phyloP scores from a whole-genome alignment of 176 grass and related monocot genomes.

The Bonia amplexicaulis region DNA sequence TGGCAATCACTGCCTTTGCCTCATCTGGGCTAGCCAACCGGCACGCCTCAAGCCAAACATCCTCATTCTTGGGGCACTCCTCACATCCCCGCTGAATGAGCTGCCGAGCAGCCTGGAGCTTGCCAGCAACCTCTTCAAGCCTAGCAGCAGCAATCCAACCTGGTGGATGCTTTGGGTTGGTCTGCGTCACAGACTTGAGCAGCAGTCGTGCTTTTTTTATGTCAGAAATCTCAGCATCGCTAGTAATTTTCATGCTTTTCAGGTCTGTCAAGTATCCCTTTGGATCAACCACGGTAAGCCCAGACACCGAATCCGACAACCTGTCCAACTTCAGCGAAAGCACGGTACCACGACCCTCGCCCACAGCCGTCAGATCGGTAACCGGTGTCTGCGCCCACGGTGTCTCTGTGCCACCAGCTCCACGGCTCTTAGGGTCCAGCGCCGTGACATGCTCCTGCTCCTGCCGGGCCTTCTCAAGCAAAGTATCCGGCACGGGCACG shows the following conservation, averaged over 20 bases:
- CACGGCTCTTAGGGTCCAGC: constrained; percentile 77
- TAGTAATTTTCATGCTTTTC: constrained; percentile 97
- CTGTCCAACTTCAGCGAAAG: constrained; percentile 86
- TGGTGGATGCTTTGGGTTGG: constrained; percentile 87
- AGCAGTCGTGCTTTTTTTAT: constrained; percentile 87
- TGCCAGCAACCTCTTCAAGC: constrained; percentile 85
- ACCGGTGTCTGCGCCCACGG: constrained; percentile 82
- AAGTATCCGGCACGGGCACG: constrained; percentile 71
- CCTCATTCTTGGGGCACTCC: constrained; percentile 92
- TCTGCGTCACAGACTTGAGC: constrained; percentile 86
- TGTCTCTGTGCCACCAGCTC: constrained; percentile 68
- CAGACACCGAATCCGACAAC: constrained; percentile 82
- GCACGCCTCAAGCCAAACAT: constrained; percentile 91
- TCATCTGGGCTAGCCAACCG: constrained; percentile 81
- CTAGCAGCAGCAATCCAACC: constrained; percentile 96
- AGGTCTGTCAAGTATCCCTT: constrained; percentile 89
- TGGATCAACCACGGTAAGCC: constrained; percentile 88
- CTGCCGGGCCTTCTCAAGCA: constrained; percentile 93
- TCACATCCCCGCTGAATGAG: constrained; percentile 85
- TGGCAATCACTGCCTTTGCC: constrained; percentile 86
- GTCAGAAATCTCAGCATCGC: constrained; percentile 93
- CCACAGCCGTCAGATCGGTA: constrained; percentile 81
- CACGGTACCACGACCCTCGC: constrained; percentile 88
- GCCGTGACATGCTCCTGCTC: constrained; percentile 93
- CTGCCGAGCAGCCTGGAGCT: constrained; percentile 70